A percentile compares a stretch with the other conserved stretches of the same genome.
Evolutionary conservation across 371 early-diverging fungal species (phyloP).

Genomic region (Mortierella sp.): DNA sequence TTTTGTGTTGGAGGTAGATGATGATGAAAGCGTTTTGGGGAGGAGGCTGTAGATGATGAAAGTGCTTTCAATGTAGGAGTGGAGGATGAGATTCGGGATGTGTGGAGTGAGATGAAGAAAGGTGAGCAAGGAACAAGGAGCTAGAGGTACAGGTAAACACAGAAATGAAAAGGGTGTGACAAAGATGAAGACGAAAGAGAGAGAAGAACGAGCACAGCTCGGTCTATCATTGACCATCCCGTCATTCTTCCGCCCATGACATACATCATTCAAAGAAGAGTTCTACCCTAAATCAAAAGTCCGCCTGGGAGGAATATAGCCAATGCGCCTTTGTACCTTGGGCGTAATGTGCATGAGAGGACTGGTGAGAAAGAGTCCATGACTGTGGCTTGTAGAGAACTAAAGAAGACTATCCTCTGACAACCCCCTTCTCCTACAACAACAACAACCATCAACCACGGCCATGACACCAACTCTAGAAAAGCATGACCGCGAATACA

Average conservation of each 20-base stretch:
- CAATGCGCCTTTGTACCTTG: too few species aligned
- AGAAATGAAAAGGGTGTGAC: background rate
- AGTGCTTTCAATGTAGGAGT: background rate
- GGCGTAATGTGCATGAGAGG: background rate
- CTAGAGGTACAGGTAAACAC: background rate
- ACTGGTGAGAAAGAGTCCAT: background rate
- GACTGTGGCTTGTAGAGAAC: too few species aligned
- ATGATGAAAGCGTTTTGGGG: background rate
- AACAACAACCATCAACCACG: too few species aligned
- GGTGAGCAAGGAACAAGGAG: background rate
- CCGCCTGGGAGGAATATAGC: background rate
- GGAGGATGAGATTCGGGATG: background rate
- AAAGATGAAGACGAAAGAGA: background rate
- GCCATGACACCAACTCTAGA: background rate
- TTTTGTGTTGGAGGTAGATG: background rate
- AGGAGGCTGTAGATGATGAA: background rate
- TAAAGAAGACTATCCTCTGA: background rate
- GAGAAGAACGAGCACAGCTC: background rate
- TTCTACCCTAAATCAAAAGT: background rate
- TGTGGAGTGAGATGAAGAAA: conserved; percentile 6
- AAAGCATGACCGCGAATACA: background rate
- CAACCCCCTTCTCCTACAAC: background rate
- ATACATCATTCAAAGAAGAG: background rate
- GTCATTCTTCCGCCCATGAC: background rate
- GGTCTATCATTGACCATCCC: background rate